These are phyloP conservation scores for Ophiostoma ips DNA, from an alignment of 2,329 filamentous ascomycete species.

Conservation along the genomic window DNA sequence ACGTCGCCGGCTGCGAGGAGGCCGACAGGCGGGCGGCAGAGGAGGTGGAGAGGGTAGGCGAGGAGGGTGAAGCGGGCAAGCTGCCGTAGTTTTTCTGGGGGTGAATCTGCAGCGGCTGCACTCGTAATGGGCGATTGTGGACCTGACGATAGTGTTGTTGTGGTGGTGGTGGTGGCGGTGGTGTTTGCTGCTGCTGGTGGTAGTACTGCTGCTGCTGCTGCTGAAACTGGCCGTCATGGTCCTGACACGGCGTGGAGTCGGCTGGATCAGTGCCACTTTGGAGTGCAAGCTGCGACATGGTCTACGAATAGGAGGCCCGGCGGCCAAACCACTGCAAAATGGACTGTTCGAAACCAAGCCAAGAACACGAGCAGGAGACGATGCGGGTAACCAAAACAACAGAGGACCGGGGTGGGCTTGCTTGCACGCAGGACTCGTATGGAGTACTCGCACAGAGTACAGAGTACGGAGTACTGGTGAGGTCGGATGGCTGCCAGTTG, in stretches of 20 bases:
- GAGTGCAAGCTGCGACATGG: slow-evolving; percentile 40
- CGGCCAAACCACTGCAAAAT: slow-evolving; percentile 1
- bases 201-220: neutral
- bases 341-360: neutral
- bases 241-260: slow-evolving; percentile 3
- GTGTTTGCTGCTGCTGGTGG: neutral
- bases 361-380: slow-evolving; percentile 8
- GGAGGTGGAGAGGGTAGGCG: slow-evolving; percentile 11
- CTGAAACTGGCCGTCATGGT: neutral
- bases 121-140: too few relatives aligned
- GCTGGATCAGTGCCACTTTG: slow-evolving; percentile 26
- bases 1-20: neutral
- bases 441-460: too few relatives aligned
- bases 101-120: neutral
- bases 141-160: neutral
- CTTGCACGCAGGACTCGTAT: too few relatives aligned
- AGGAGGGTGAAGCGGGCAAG: slow-evolving; percentile 12
- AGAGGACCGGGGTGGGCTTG: neutral
- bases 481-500: slow-evolving; percentile 18
- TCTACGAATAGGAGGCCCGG: slow-evolving; percentile 21
- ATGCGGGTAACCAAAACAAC: neutral
- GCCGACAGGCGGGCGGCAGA: neutral
- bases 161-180: neutral
- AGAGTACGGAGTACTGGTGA: slow-evolving; percentile 1
- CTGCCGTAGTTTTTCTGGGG: slow-evolving; percentile 5